Base-by-base conservation (phyloP, 2,329 filamentous ascomycete species). In the Aspergillus brasiliensis region DNA sequence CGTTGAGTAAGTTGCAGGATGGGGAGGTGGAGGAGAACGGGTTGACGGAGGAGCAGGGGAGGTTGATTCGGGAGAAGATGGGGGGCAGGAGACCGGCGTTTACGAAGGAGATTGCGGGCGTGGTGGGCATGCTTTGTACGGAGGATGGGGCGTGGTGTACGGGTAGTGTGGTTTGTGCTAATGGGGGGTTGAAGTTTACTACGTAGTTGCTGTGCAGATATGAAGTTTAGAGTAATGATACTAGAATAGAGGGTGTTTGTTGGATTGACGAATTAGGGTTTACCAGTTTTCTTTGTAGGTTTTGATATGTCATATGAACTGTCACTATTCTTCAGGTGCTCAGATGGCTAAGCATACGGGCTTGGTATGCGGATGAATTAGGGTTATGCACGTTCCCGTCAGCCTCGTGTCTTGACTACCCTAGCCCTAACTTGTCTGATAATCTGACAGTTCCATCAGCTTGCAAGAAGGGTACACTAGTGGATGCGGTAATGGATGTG, bases 81-180 rank as follows among this genome's bases (percentile, higher is more conserved):
- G 81, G 80, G 19, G 83, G 84, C 1, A 82, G 85, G 15, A 81
- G 87, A 64, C 84, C 84, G 4, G 90, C 83, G 3, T 91, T 90
- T 71, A 84, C 86, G 28, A 78, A 81, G 52, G 91, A 94, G 78
- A 82, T 94, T 74, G 91, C 89, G 0, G 91, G 90, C 0, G 84
- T 91, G 5, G 87, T 92, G 17, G 89, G 84, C 2, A 92, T 93
- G 89, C 76, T 93, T 21, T 91, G 89, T 71, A 83, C 84, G 5
- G 80, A 82, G 5, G 91, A 94, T 72, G 83, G 85, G n/a, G 84
- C 81, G 7, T 94, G 90, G 90, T 88, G 86, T 70, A 95, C 91
- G 0, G 91, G 91, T 1, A 89, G 88, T 74, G 88, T 92, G 23
- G 84, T 95, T 3, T 91, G 88, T 77, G 90, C 90, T 7, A 94